Evolutionary conservation across 2,329 filamentous ascomycete species (phyloP).

Genomic region (Fonsecaea nubica): DNA sequence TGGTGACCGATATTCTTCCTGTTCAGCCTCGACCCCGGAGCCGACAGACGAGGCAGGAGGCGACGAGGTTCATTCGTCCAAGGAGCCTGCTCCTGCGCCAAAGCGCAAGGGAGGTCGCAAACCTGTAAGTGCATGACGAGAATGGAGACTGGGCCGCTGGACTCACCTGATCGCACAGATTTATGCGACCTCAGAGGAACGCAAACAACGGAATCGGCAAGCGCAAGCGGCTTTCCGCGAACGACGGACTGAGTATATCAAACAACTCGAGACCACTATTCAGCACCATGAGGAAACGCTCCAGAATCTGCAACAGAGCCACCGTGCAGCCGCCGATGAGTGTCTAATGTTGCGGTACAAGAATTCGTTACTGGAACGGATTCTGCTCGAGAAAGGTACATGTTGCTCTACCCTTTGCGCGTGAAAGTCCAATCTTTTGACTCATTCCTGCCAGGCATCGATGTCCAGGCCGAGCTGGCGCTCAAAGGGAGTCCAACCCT

Average conservation of each 20-base stretch:
- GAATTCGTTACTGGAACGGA: constrained; percentile 93
- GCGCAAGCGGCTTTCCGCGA: constrained; percentile 97
- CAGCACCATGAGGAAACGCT: constrained; percentile 95
- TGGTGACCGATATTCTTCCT: constrained; percentile 52
- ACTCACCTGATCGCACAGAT: constrained; percentile 65
- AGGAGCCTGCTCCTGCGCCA: constrained; percentile 62
- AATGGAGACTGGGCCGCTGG: neutral
- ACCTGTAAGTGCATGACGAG: constrained; percentile 69
- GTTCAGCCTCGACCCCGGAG: constrained; percentile 55
- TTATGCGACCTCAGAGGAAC: constrained; percentile 97
- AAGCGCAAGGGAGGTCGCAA: constrained; percentile 98
- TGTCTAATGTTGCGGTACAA: constrained; percentile 98
- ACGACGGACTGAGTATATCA: constrained; percentile 97
- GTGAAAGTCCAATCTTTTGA: neutral
- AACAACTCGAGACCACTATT: constrained; percentile 96
- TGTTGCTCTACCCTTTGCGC: neutral
- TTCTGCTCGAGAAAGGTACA: constrained; percentile 91
- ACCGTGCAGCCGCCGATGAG: constrained; percentile 92
- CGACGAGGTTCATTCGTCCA: constrained; percentile 34
- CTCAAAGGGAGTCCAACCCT: constrained; percentile 88
- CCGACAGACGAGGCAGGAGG: constrained; percentile 48
- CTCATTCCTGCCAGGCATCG: constrained; percentile 71
- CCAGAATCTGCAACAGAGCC: constrained; percentile 89
- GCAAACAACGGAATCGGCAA: constrained; percentile 96
- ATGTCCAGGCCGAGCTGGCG: constrained; percentile 93